Conservation (phyloP, 1,139 yeast genomes). For the Lodderomyces theae region DNA sequence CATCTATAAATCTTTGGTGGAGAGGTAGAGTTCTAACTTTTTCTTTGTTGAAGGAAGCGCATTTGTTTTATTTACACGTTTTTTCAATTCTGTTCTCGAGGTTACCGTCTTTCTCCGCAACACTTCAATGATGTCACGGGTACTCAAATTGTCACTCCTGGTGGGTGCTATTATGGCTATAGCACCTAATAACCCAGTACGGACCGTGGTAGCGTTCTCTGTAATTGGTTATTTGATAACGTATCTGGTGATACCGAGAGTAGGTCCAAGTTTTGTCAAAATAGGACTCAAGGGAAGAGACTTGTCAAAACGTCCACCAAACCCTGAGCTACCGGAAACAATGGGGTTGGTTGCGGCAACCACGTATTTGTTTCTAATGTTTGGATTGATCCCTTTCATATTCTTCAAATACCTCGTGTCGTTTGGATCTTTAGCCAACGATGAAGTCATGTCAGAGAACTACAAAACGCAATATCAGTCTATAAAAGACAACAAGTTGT, state of each 20-base stretch:
- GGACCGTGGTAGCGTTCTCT: constrained; percentile 63
- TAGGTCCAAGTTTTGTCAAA: constrained; percentile 63
- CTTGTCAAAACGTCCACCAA: constrained; percentile 67
- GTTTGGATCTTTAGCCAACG: constrained; percentile 37
- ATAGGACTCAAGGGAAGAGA: constrained; percentile 86
- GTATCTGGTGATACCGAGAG: constrained; percentile 59
- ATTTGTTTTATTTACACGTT: constrained; percentile 5
- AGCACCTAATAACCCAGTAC: constrained; percentile 35
- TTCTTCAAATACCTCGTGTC: constrained; percentile 77
- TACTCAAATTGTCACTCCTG: constrained; percentile 14
- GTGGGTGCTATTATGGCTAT: constrained; percentile 21
- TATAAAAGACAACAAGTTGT: constrained; percentile 38
- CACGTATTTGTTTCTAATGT: constrained; percentile 76
- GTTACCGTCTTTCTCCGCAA: background rate
- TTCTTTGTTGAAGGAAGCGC: too few species aligned
- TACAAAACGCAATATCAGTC: constrained; percentile 37
- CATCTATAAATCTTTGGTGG: constrained; percentile 20
- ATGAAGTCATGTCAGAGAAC: constrained; percentile 30
- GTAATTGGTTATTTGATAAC: constrained; percentile 64
- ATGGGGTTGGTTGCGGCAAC: constrained; percentile 87
- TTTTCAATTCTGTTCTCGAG: background rate
- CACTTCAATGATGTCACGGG: background rate
- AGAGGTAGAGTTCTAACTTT: background rate
- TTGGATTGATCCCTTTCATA: constrained; percentile 83
- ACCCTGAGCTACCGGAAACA: constrained; percentile 69